Percentiles rank a stretch among this genome's conserved stretches.
These are phyloP conservation scores for Paecilomyces formosus DNA, from an alignment of 2,329 filamentous ascomycete species.

Conservation along the genomic window DNA sequence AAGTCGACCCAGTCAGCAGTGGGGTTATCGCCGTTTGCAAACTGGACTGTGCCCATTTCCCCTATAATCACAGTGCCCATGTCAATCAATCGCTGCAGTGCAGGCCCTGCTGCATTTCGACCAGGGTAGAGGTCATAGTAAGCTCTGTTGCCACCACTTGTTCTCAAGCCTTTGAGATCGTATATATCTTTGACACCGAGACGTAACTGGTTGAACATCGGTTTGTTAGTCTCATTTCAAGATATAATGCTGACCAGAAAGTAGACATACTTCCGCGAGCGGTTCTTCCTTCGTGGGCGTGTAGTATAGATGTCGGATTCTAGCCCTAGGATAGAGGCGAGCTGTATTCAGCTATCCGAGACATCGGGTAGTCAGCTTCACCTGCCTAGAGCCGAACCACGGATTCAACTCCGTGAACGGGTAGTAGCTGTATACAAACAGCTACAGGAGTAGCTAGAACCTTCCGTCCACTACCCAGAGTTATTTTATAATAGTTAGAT, in stretches of 20 bases:
- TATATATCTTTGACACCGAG: constrained; percentile 59
- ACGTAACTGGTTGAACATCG: constrained; percentile 21
- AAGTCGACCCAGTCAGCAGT: constrained; percentile 26
- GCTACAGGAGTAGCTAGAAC: too few species aligned
- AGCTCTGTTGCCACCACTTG: constrained; percentile 50
- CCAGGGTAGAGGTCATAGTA: constrained; percentile 49
- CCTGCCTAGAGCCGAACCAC: too few species aligned
- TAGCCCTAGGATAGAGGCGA: too few species aligned
- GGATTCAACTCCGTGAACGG: too few species aligned
- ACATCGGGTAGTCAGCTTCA: too few species aligned
- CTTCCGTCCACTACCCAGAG: too few species aligned
- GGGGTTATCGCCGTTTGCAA: constrained; percentile 6
- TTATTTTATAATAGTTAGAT: too few species aligned
- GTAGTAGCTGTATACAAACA: too few species aligned
- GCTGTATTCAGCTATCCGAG: too few species aligned
- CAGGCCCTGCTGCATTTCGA: constrained; percentile 39
- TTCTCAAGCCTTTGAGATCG: constrained; percentile 50
- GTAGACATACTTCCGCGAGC: constrained; percentile 45
- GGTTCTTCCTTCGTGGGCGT: constrained; percentile 47
- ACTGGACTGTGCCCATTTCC: constrained; percentile 16
- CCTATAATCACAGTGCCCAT: constrained; percentile 47
- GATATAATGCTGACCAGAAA: too few species aligned
- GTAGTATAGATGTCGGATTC: too few species aligned
- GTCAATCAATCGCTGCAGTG: constrained; percentile 50
- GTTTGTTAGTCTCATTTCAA: neutral